Percentiles rank a stretch among this genome's conserved stretches.
These are phyloP conservation scores for Saccharum spontaneum DNA, from an alignment of 176 grass and related monocot species.

Conservation along the genomic window DNA sequence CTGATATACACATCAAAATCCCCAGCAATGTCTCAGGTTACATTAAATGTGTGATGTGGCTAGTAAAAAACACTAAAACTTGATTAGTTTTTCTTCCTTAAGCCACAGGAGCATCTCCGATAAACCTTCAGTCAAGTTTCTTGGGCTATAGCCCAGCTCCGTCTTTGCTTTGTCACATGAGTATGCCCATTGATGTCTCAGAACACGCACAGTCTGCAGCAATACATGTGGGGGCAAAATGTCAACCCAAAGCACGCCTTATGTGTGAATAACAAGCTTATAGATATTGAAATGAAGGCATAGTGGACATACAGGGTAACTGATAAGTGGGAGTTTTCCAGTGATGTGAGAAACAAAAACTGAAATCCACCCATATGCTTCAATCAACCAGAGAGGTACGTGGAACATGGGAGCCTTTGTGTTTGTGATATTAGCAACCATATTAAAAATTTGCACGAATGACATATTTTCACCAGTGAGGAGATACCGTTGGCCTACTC, in stretches of 20 bases:
- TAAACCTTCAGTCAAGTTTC: slow-evolving; percentile 83
- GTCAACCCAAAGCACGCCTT: not conserved
- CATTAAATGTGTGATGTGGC: not conserved
- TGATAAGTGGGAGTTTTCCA: slow-evolving; percentile 88
- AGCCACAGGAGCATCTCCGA: slow-evolving; percentile 79
- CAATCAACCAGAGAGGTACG: slow-evolving; percentile 69
- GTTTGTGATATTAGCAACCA: slow-evolving; percentile 68
- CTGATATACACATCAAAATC: slow-evolving; percentile 10
- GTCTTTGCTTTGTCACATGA: slow-evolving; percentile 76
- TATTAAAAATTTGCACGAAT: slow-evolving; percentile 67
- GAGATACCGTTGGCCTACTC: slow-evolving; percentile 80
- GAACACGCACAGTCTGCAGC: slow-evolving; percentile 72
- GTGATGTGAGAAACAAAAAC: slow-evolving; percentile 81
- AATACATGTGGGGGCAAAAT: slow-evolving; percentile 24
- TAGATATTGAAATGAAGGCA: not conserved
- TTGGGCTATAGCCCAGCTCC: slow-evolving; percentile 69
- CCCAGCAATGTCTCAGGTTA: not conserved
- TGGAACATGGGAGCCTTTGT: slow-evolving; percentile 68
- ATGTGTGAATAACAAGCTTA: slow-evolving; percentile 12
- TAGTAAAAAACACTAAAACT: slow-evolving; percentile 42
- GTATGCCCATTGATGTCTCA: slow-evolving; percentile 90
- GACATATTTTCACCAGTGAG: slow-evolving; percentile 83
- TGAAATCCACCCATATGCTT: slow-evolving; percentile 91
- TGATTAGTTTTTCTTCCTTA: slow-evolving; percentile 68
- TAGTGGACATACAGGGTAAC: slow-evolving; percentile 65